Evolutionary conservation across 1,139 yeast species (phyloP), one percentile per base, ranked within the genome.

Genomic region (Eremothecium cymbalariae): DNA sequence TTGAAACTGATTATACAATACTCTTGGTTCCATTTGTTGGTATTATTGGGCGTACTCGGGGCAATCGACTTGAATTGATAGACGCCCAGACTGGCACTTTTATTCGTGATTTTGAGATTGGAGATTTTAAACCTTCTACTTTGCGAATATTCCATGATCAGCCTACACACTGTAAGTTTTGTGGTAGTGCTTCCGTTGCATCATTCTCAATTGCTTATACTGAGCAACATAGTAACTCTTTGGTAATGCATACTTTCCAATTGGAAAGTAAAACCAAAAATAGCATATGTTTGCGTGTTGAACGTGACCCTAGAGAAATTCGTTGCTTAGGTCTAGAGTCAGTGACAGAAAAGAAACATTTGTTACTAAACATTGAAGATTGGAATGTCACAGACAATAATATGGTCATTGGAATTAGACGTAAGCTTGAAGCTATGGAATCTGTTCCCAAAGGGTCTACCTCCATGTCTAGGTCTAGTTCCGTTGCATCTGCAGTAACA

Each of bases 231-330:
- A 63, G 69, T 1, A 69, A 69, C 6, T 70, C 74, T 1, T 63
- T 84, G 32, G 76, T 80, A 6, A 64, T 82, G 57, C 95, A 84
- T 49, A 78, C 93, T 0, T 76, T 75, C 50, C 72, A 71, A 33
- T 73, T 79, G 33, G 84, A 78, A 40, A 81, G 80, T 50, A 67
- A 79, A 40, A 85, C 94, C 4, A 81, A 82, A 48, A 80, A 74
- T 42, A 78, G 74, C 47, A 85, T 85, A 31, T 85, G 95, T 58
- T 61, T 84, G 37, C 74, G 95, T 59, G 94, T 82, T 24, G 95
- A 85, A 59, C 78, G 95, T 69, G 95, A 85, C 59, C 85, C 90
- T 1, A 69, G 94, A 51, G 95, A 85, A 62, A 82, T 84, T 28
- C 71, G 95, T 62, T 85, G 95, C 60, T 66, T 80, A 28, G 95